phyloP scores from a whole-genome alignment of 106 monocot genomes.

The Dioscorea zingiberensis region DNA sequence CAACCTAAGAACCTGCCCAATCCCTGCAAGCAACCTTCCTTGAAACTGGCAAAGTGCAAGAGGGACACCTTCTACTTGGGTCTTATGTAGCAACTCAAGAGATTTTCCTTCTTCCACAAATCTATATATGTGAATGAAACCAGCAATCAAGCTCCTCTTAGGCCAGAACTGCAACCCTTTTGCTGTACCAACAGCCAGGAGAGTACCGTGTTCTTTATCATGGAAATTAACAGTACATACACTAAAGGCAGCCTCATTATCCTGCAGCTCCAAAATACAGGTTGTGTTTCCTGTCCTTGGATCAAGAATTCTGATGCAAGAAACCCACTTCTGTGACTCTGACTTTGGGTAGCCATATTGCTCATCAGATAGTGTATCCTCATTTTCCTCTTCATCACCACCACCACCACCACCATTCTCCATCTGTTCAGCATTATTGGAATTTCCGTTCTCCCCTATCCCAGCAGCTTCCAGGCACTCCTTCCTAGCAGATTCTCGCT shows the following conservation, averaged over 20 bases:
- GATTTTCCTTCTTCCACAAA: slow-evolving; percentile 87
- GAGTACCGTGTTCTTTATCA: slow-evolving; percentile 92
- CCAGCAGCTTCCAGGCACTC: slow-evolving; percentile 74
- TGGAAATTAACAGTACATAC: slow-evolving; percentile 93
- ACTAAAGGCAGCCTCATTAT: slow-evolving; percentile 94
- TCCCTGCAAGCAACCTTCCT: slow-evolving; percentile 82
- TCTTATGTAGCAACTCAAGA: slow-evolving; percentile 91
- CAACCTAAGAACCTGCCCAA: slow-evolving; percentile 77
- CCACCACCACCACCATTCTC: slow-evolving; percentile 49
- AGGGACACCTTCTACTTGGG: slow-evolving; percentile 89
- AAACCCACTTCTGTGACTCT: slow-evolving; percentile 87
- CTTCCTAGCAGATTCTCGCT: slow-evolving; percentile 80
- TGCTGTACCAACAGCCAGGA: slow-evolving; percentile 87
- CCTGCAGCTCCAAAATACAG: slow-evolving; percentile 85
- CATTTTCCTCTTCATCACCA: slow-evolving; percentile 55
- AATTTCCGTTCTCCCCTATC: slow-evolving; percentile 69
- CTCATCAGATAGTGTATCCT: slow-evolving; percentile 84
- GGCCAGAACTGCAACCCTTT: slow-evolving; percentile 88
- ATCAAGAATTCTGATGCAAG: slow-evolving; percentile 94
- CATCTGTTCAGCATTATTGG: slow-evolving; percentile 45
- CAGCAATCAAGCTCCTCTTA: slow-evolving; percentile 53
- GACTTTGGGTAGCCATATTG: slow-evolving; percentile 97
- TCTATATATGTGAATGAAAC: slow-evolving; percentile 91
- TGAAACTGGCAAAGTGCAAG: slow-evolving; percentile 89
- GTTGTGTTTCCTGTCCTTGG: slow-evolving; percentile 67